phyloP scores from a whole-genome alignment of 1,139 yeast genomes.

The Pichia sp. region DNA sequence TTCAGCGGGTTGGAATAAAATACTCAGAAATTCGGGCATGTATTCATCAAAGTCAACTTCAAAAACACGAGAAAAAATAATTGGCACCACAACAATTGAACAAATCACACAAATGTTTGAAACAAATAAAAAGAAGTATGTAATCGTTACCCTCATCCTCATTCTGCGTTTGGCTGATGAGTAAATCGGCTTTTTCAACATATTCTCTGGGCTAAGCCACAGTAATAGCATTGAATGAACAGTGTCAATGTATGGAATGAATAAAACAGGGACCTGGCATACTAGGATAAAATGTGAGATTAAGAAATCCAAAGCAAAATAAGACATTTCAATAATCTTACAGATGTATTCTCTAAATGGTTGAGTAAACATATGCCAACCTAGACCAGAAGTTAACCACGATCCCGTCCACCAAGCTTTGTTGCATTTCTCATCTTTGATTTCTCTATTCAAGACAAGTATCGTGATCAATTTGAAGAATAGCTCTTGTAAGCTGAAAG shows the following conservation, averaged over 20 bases:
- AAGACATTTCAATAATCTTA: constrained; percentile 51
- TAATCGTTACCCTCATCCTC: constrained; percentile 30
- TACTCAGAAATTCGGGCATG: constrained; percentile 36
- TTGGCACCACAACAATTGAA: constrained; percentile 38
- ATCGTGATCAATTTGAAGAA: constrained; percentile 40
- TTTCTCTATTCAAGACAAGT: constrained; percentile 45
- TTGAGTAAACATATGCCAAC: constrained; percentile 47
- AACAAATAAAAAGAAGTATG: constrained; percentile 38
- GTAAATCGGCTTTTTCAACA: constrained; percentile 41
- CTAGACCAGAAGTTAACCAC: constrained; percentile 53
- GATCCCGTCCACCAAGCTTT: constrained; percentile 69
- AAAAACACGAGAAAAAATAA: constrained; percentile 33
- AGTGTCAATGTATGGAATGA: constrained; percentile 52
- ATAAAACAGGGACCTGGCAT: constrained; percentile 48
- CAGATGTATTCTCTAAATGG: constrained; percentile 53
- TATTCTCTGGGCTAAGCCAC: constrained; percentile 55
- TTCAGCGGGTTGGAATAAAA: constrained; percentile 43
- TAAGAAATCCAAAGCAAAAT: constrained; percentile 49
- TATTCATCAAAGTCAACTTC: constrained; percentile 38
- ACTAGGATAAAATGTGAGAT: constrained; percentile 50
- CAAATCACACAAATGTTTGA: constrained; percentile 33
- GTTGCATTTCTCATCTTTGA: constrained; percentile 46
- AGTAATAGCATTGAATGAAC: constrained; percentile 57
- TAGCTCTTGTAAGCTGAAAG: constrained; percentile 42
- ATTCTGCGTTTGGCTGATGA: constrained; percentile 26